These are phyloP conservation scores for Pleurostoma richardsiae DNA, from an alignment of 2,329 filamentous ascomycete genomes.

Conservation along the genomic window DNA sequence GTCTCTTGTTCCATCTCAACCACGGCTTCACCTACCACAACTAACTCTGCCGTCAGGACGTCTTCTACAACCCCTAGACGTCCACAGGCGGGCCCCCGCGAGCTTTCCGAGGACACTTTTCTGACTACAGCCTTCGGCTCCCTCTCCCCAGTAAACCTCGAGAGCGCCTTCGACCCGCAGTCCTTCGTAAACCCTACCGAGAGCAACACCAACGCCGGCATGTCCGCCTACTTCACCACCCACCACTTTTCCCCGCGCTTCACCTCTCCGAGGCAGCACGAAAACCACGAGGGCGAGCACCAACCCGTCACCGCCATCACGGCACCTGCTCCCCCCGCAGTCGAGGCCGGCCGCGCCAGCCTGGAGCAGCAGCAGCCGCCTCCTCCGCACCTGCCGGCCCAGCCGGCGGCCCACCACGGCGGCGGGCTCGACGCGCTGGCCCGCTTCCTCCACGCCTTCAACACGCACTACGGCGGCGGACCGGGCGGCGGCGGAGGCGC, in stretches of 20 bases:
- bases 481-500: not conserved
- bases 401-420: not conserved
- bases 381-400: not conserved
- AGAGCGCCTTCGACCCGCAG: not conserved
- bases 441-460: slow-evolving; percentile 9
- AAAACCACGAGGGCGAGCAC: not conserved
- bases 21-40: too few species aligned
- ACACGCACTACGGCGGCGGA: slow-evolving; percentile 4
- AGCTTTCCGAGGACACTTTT: not conserved
- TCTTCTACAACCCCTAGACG: too few species aligned
- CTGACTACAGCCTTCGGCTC: not conserved
- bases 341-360: not conserved
- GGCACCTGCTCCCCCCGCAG: not conserved
- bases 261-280: not conserved
- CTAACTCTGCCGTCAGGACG: too few species aligned
- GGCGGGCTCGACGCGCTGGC: slow-evolving; percentile 5
- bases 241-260: slow-evolving; percentile 5
- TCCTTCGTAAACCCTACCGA: not conserved
- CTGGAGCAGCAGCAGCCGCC: not conserved
- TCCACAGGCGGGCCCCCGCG: not conserved
- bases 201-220: not conserved
- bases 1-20: too few species aligned
- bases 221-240: slow-evolving; percentile 7
- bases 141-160: not conserved
- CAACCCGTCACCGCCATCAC: slow-evolving; percentile 4